phyloP scores from a whole-genome alignment of 2,329 filamentous ascomycete genomes.

The Fusarium oxysporum region DNA sequence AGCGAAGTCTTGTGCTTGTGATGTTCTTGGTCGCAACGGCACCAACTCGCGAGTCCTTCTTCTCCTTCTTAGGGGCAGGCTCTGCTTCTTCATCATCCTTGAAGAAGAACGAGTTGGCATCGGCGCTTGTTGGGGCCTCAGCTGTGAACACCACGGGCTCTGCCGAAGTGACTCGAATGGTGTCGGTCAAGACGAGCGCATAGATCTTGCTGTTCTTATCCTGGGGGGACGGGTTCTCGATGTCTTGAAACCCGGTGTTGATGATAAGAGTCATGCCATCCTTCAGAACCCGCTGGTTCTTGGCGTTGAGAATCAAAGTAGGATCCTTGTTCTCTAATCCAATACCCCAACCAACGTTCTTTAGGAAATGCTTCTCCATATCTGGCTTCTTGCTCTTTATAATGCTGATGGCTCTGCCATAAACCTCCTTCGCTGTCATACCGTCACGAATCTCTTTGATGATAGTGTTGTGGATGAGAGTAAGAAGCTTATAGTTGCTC shows the following conservation, averaged over 20 bases:
- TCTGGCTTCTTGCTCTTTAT: conserved; percentile 94
- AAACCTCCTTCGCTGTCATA: conserved; percentile 87
- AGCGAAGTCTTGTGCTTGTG: conserved; percentile 90
- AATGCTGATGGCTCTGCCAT: conserved; percentile 83
- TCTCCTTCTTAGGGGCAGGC: conserved; percentile 89
- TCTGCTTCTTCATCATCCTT: conserved; percentile 93
- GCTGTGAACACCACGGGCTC: conserved; percentile 92
- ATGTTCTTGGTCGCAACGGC: conserved; percentile 96
- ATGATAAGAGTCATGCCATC: conserved; percentile 98
- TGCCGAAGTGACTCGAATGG: conserved; percentile 83
- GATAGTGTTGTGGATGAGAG: conserved; percentile 86
- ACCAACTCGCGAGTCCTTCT: conserved; percentile 83
- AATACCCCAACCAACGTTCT: conserved; percentile 91
- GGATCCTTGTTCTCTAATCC: conserved; percentile 91
- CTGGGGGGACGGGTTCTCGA: conserved; percentile 87
- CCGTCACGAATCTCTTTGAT: conserved; percentile 93
- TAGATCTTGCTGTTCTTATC: conserved; percentile 92
- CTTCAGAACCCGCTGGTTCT: conserved; percentile 84
- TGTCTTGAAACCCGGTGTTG: conserved; percentile 88
- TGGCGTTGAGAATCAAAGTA: conserved; percentile 85
- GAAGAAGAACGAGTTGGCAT: conserved; percentile 98
- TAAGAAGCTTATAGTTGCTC: conserved; percentile 89
- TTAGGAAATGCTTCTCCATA: conserved; percentile 92
- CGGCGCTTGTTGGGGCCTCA: conserved; percentile 89
- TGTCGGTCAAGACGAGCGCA: conserved; percentile 91